Percentiles rank a stretch among this genome's conserved stretches.
Conservation (phyloP, 441 rosid species). For the Arabidopsis lyrata region DNA sequence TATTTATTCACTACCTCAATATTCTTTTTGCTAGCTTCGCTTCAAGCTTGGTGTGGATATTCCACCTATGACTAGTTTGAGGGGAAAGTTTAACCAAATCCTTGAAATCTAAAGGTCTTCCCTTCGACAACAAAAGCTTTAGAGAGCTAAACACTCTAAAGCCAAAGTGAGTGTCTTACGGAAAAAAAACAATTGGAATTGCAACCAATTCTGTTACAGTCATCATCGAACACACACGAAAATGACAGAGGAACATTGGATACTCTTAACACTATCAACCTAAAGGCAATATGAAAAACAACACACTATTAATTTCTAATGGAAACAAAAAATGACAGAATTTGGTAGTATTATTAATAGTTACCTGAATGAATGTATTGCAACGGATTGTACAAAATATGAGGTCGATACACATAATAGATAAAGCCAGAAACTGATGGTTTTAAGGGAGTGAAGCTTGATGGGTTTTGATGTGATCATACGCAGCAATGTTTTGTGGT, state of each 20-base stretch:
- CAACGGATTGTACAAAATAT: not conserved
- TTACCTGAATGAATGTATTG: not conserved
- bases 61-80: not conserved
- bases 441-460: slow-evolving; percentile 41
- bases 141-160: not conserved
- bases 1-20: too few relatives aligned
- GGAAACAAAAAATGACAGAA: not conserved
- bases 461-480: slow-evolving; percentile 50
- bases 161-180: not conserved
- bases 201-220: not conserved
- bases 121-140: not conserved
- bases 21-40: not conserved
- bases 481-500: slow-evolving; percentile 93
- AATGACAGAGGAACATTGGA: not conserved
- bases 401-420: slow-evolving; percentile 1
- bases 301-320: not conserved
- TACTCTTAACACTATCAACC: not conserved
- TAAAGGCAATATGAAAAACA: not conserved
- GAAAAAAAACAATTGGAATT: too few relatives aligned
- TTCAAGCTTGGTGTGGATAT: not conserved
- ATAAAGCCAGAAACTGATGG: not conserved
- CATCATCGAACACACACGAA: not conserved
- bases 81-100: not conserved
- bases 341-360: not conserved
- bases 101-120: not conserved